Percentiles rank a stretch among this genome's conserved stretches.
phyloP scores from a whole-genome alignment of 2,329 filamentous ascomycete species.

The Sporothrix brunneoviolacea region DNA sequence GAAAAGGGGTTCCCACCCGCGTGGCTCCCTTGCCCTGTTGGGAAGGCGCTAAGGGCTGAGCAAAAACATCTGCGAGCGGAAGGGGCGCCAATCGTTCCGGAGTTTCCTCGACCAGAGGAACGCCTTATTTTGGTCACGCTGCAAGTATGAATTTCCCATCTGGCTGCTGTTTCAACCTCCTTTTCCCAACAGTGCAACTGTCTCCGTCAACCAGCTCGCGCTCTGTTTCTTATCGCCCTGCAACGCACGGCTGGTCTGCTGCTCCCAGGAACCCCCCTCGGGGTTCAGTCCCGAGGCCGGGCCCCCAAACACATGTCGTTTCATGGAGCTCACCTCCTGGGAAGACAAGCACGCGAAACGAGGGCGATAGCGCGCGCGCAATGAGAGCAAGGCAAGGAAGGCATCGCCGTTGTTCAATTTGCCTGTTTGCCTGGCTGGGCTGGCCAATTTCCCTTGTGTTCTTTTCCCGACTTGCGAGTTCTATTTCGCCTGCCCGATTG shows the following conservation, averaged over 20 bases:
- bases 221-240: no score
- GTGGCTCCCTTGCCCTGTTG: constrained; percentile 2
- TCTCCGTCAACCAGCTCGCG: background rate
- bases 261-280: no score
- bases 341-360: background rate
- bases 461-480: no score
- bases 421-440: no score
- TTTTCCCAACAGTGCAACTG: no score
- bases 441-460: no score
- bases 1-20: background rate
- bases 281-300: background rate
- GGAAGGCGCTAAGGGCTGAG: background rate
- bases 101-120: background rate
- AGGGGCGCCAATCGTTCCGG: constrained; percentile 1
- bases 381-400: background rate
- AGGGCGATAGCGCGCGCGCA: background rate
- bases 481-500: no score
- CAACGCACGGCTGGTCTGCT: no score
- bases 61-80: background rate
- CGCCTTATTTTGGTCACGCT: no score
- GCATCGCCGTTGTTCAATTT: no score
- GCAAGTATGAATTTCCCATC: no score
- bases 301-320: constrained; percentile 12
- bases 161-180: no score
- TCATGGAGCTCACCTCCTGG: constrained; percentile 8